Conservation (phyloP, 495 filamentous ascomycete species). For the Baudoinia panamericana region DNA sequence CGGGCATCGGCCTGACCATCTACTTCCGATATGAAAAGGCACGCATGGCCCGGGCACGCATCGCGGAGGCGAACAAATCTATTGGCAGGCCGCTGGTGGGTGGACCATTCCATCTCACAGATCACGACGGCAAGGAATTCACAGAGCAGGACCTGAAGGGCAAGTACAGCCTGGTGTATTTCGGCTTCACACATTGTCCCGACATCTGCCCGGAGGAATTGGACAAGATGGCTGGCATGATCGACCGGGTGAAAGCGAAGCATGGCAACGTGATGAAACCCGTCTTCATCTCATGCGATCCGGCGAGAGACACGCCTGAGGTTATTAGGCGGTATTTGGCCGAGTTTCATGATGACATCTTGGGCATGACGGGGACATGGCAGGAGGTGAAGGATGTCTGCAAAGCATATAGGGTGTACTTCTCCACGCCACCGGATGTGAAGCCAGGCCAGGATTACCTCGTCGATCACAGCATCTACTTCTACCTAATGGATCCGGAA, state of each 20-base stretch:
- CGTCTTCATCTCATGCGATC: constrained; percentile 92
- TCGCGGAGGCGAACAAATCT: constrained; percentile 85
- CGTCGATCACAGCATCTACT: constrained; percentile 98
- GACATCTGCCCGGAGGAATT: constrained; percentile 99
- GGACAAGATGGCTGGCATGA: constrained; percentile 93
- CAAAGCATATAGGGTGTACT: constrained; percentile 93
- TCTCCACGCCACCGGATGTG: constrained; percentile 77
- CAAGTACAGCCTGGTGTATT: constrained; percentile 75
- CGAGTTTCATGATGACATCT: constrained; percentile 81
- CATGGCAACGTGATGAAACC: constrained; percentile 47
- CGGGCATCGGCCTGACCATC: constrained; percentile 61
- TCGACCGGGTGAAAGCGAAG: constrained; percentile 57
- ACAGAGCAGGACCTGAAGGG: constrained; percentile 71
- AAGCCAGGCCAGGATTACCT: constrained; percentile 91
- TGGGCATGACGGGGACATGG: constrained; percentile 86
- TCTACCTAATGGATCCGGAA: constrained; percentile 97
- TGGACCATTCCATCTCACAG: constrained; percentile 67
- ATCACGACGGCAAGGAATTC: constrained; percentile 65
- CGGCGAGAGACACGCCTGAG: constrained; percentile 73
- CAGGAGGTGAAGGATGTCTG: constrained; percentile 83
- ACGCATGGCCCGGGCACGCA: constrained; percentile 68
- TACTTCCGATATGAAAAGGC: constrained; percentile 89
- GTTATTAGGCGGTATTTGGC: constrained; percentile 71
- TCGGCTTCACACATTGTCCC: constrained; percentile 95
- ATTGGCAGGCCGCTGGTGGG: constrained; percentile 87